Percentiles rank a stretch among this genome's conserved stretches.
phyloP scores from a whole-genome alignment of 2,329 filamentous ascomycete genomes.

The Hypoxylon sp. region DNA sequence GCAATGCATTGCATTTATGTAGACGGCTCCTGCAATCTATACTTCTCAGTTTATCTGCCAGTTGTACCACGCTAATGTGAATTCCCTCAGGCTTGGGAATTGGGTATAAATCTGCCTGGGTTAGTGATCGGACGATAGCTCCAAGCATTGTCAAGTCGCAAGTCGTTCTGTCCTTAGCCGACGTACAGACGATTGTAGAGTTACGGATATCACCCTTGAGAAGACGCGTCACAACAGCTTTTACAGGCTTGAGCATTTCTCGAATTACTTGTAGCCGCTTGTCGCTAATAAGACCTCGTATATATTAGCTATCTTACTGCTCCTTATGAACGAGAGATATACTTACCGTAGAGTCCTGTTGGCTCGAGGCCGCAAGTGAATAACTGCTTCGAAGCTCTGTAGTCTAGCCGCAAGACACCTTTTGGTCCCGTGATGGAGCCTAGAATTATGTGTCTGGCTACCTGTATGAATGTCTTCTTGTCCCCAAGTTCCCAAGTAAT shows the following conservation, averaged over 20 bases:
- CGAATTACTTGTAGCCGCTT: conserved; percentile 11
- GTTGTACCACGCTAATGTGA: background rate
- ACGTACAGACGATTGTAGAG: background rate
- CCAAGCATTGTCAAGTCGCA: conserved; percentile 40
- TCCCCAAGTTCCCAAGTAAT: conserved; percentile 43
- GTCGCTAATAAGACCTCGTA: conserved; percentile 8
- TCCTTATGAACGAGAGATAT: too few relatives aligned
- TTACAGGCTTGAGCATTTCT: conserved; percentile 1
- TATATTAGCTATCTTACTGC: background rate
- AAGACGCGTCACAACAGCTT: background rate
- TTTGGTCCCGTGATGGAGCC: background rate
- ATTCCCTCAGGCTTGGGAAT: conserved; percentile 26
- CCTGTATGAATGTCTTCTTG: background rate
- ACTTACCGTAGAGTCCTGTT: conserved; percentile 25
- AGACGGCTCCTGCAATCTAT: background rate
- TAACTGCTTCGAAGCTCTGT: background rate
- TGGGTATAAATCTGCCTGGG: conserved; percentile 28
- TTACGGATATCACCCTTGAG: background rate
- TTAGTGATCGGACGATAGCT: conserved; percentile 27
- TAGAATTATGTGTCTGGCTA: background rate
- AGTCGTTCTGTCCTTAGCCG: background rate
- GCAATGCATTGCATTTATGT: background rate
- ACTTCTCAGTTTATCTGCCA: conserved; percentile 4
- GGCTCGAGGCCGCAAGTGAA: conserved; percentile 26
- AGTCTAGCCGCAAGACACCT: conserved; percentile 5